Evolutionary conservation across 2,329 filamentous ascomycete genomes (phyloP).

Genomic region (Penicillium olsonii): DNA sequence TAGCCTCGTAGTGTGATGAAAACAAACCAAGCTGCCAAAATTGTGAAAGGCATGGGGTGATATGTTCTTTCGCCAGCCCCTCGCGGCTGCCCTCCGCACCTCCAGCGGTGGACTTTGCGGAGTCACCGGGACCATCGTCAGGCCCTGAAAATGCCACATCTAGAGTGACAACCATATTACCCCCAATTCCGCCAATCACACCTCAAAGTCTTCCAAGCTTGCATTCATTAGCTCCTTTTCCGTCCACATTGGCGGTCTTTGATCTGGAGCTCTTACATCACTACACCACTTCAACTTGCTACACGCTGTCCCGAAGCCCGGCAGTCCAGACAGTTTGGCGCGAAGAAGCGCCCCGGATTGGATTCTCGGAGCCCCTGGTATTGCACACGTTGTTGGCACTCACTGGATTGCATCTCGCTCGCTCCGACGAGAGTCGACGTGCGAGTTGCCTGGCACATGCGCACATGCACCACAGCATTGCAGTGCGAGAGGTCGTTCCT

Average conservation of each 20-base stretch:
- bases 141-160: constrained; percentile 2
- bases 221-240: neutral
- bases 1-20: constrained; percentile 27
- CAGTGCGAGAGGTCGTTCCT: constrained; percentile 33
- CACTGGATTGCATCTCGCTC: constrained; percentile 53
- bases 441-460: constrained; percentile 45
- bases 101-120: neutral
- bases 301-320: constrained; percentile 49
- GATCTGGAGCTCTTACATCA: constrained; percentile 59
- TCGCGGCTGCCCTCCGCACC: neutral
- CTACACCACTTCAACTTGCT: constrained; percentile 52
- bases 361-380: constrained; percentile 50
- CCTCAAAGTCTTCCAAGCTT: neutral
- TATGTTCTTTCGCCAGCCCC: constrained; percentile 19
- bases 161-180: neutral
- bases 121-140: neutral
- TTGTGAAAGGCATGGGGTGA: constrained; percentile 24
- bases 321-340: constrained; percentile 50
- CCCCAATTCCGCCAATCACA: neutral
- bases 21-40: constrained; percentile 27
- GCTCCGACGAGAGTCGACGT: constrained; percentile 39
- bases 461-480: constrained; percentile 38
- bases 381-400: constrained; percentile 53
- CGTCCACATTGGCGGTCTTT: constrained; percentile 28
- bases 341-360: constrained; percentile 50